Base-by-base conservation (phyloP, 1,284 basidiomycete genomes). In the Takashimella tepidaria region DNA sequence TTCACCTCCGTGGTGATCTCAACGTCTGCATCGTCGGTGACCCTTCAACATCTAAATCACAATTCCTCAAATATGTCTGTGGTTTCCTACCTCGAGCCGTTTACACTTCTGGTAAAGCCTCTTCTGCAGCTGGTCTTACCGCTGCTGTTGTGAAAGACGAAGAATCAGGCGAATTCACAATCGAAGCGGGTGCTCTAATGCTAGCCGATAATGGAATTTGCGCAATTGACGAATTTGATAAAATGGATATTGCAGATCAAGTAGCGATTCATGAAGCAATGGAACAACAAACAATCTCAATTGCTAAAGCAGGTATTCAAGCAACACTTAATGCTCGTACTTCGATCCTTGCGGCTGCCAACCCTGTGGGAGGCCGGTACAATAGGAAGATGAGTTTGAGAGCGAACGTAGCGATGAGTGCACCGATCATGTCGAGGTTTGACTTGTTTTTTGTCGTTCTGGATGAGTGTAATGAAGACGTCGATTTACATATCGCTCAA, bases 281-380 rank as follows among this genome's bases (percentile, higher is more conserved):
- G 95, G 95, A 98, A 84, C 95, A 98, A 77, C 95, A 98, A 79
- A 98, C 95, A 1, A 98, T 98, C 68, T 97, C 92, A 31, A 98
- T 98, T 63, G 96, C 96, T 50, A 98, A 99, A 75, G 96, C 96
- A 2, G 96, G 96, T 58, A 98, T 98, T 63, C 95, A 98, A 70
- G 95, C 96, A 1, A 99, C 96, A 0, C 82, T 99, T 48, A 98
- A 99, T 67, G 96, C 96, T 0, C 86, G 95, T 11, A 98, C 95
- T 0, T 96, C 92, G 1, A 98, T 99, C 60, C 83, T 99, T 23
- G 96, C 96, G 1, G 96, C 96, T 21, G 95, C 96, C 19, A 99
- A 99, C 78, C 96, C 96, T 16, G 83, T 98, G 40, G 90, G 93
- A 5, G 95, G 96, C 11, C 81, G 96, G 51, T 99, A 99, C 71